phyloP scores from a whole-genome alignment of 2,329 filamentous ascomycete genomes.

The Colletotrichum sp. region DNA sequence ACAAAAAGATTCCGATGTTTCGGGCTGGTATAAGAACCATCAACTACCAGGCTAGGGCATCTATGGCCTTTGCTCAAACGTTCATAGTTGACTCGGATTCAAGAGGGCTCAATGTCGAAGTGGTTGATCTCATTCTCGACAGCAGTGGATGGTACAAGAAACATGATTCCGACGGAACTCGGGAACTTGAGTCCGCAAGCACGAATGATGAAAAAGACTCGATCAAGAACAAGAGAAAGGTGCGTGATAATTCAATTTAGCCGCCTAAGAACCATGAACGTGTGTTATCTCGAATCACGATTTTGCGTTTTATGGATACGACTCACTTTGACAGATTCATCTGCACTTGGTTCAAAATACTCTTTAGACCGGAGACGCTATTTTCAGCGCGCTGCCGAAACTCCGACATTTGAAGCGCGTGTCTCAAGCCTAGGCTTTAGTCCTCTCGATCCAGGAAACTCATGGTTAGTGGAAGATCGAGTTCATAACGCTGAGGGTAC shows the following conservation, averaged over 20 bases:
- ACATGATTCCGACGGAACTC: not conserved
- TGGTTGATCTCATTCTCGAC: not conserved
- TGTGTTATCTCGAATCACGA: not conserved
- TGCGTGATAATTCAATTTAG: not conserved
- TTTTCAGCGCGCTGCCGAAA: not conserved
- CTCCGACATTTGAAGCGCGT: not conserved
- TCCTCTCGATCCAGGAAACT: not conserved
- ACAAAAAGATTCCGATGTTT: not conserved
- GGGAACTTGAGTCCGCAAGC: not conserved
- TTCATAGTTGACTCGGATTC: not conserved
- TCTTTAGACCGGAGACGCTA: not conserved
- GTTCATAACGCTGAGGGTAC: not conserved
- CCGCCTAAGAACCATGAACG: not conserved
- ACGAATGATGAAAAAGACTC: not conserved
- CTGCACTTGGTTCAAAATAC: not conserved
- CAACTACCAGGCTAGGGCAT: slow-evolving; percentile 3
- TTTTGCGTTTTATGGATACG: not conserved
- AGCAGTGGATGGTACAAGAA: not conserved
- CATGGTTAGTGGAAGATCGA: not conserved
- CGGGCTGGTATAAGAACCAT: slow-evolving; percentile 20
- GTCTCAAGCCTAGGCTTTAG: not conserved
- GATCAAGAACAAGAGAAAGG: not conserved
- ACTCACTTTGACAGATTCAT: not conserved
- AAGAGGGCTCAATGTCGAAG: not conserved
- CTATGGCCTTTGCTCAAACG: not conserved